Evolutionary conservation across 1,284 basidiomycete genomes (phyloP), one percentile per base, ranked within the genome.

Genomic region (Sparassis latifolia): DNA sequence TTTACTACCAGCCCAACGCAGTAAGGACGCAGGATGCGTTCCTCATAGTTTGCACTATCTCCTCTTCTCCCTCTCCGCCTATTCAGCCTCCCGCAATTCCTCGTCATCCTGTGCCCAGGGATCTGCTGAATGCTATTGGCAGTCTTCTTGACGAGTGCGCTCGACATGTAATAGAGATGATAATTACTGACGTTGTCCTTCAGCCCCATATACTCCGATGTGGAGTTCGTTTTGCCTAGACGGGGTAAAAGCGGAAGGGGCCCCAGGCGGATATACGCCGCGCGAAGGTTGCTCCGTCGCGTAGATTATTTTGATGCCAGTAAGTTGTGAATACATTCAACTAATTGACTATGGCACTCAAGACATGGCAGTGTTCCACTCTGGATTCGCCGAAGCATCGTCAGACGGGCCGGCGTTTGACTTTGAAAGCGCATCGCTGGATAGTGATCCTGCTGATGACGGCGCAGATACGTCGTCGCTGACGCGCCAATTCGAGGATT

Each of bases 31-130:
- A 76, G 42, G 84, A 93, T 58, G 79, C 80, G 0, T 85, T 93
- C 59, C 65, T 89, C 44, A 84, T 94, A 51, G 76, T 82, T 27
- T 94, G 92, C 61, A 87, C 79, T 10, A 91, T 94, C 61, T 82
- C 83, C 3, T 82, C 86, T 0, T 78, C 82, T 20, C 78, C 86
- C 0, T 70, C 76, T 2, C 67, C 77, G 1, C 86, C 86, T 0
- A 53, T 68, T 5, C 70, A 73, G 9, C 67, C 71, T 5, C 70
- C 78, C 2, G 43, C 69, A 30, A 62, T 71, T n/a, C 74, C 76
- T 28, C 70, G 70, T 6, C 77, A 79, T 49, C 63, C 69, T 5
- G 82, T 89, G 5, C 86, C 89, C 0, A 80, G 74, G 54, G 72
- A 72, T 47, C 74, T 86, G 6, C 62, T 89, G 20, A 82, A 83